Conservation (phyloP, 2,329 filamentous ascomycete species). For the Bipolaris zeicola region DNA sequence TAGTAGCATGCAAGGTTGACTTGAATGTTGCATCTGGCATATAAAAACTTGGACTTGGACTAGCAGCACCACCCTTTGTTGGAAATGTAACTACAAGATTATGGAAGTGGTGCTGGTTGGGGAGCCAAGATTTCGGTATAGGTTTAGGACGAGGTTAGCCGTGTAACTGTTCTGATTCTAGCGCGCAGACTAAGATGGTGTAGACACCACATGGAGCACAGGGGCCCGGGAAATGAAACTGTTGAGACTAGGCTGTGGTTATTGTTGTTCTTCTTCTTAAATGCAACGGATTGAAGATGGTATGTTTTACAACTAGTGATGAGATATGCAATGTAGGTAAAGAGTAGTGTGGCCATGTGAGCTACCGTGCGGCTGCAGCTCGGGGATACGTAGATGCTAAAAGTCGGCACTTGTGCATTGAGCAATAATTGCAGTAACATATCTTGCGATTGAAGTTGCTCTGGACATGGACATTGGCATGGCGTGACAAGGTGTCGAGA, state of each 20-base stretch:
- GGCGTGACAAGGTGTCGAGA: neutral
- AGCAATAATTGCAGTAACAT: neutral
- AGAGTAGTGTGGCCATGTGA: neutral
- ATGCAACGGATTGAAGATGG: neutral
- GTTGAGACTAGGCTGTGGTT: neutral
- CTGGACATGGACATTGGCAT: neutral
- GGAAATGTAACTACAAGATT: neutral
- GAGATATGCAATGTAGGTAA: neutral
- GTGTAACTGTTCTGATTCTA: neutral
- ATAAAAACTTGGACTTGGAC: no score
- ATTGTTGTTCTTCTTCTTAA: neutral
- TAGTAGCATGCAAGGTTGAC: no score
- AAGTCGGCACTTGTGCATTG: neutral
- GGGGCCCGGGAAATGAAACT: neutral
- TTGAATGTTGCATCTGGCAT: no score
- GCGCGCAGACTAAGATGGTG: neutral
- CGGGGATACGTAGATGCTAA: neutral
- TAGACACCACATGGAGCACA: neutral
- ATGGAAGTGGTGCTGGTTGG: constrained; percentile 1
- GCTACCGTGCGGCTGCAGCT: neutral
- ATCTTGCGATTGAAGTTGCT: neutral
- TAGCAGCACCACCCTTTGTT: neutral
- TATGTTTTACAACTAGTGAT: neutral
- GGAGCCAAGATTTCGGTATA: neutral
- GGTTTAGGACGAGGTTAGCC: neutral